Evolutionary conservation across 2,329 filamentous ascomycete genomes (phyloP), one percentile per base, ranked within the genome.

Genomic region (Penicillium sp.): DNA sequence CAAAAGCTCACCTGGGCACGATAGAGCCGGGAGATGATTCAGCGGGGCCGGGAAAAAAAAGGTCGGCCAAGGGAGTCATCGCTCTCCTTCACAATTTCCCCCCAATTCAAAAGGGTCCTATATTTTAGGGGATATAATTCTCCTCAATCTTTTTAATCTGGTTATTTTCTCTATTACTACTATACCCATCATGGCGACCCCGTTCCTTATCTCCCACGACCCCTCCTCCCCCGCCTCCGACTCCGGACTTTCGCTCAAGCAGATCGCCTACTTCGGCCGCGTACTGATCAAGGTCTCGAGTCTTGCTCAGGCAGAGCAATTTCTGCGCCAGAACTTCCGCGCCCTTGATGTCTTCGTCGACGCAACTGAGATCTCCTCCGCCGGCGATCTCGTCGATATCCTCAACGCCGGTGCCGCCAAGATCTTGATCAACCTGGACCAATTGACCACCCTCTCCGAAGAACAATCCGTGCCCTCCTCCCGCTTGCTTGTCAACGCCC

Each of bases 371-470:
- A 80, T 97, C 38, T 74, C 83, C 32, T 85, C 86, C 11, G 78
- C 80, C 53, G 88, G 92, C 63, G 89, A 95, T 61, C 80, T 97
- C 35, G 77, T 93, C 52, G 83, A 89, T 45, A 81, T 97, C 35
- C 85, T 99, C 54, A 90, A 99, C 72, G 84, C 86, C 61, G 94
- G 94, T 57, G 91, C 92, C 7, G 84, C 86, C 50, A 94, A 88
- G 71, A 88, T 94, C 60, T 94, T 97, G 72, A 89, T 96, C 49
- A 82, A 83, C 18, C 82, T 86, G 46, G 81, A 86, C 55, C 88
- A 91, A 70, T 78, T 95, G 51, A 78, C 79, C 39, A 72, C 77
- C 18, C 74, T 89, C 42, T 75, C 80, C 50, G 65, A 76, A 47
- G 75, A 80, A 62, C 74, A 80, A 63, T 80, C 80, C 31, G 76